A percentile compares a stretch with the other conserved stretches of the same genome.
phyloP scores from a whole-genome alignment of 495 filamentous ascomycete genomes.

The Xylaria telfairii region DNA sequence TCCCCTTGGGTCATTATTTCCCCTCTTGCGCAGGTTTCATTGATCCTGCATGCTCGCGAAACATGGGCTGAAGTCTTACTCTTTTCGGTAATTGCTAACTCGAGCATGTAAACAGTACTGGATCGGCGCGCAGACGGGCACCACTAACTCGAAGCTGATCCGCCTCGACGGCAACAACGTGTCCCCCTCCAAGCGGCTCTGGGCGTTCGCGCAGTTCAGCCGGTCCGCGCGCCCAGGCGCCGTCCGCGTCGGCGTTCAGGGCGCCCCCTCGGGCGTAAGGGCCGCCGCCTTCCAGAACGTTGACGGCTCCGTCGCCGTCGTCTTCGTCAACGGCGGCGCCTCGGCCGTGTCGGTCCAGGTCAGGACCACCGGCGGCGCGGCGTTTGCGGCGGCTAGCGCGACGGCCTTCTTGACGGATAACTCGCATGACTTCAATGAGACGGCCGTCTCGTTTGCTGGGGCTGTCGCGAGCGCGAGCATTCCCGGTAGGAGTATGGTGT shows the following conservation, averaged over 20 bases:
- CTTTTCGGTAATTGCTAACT: too few species aligned
- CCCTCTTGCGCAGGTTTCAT: too few species aligned
- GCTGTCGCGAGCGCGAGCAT: slow-evolving; percentile 29
- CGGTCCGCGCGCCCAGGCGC: slow-evolving; percentile 56
- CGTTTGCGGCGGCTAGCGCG: slow-evolving; percentile 20
- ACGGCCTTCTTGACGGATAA: slow-evolving; percentile 43
- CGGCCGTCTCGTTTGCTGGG: slow-evolving; percentile 22
- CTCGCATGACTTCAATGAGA: slow-evolving; percentile 31
- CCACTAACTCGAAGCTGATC: slow-evolving; percentile 51
- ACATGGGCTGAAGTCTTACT: too few species aligned
- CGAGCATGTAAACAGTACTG: too few species aligned
- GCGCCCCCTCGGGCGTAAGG: slow-evolving; percentile 39
- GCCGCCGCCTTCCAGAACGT: slow-evolving; percentile 54
- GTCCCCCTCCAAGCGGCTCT: slow-evolving; percentile 50
- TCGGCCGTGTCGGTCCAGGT: slow-evolving; percentile 29
- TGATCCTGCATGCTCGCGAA: too few species aligned
- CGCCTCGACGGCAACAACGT: slow-evolving; percentile 41
- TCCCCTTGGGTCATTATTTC: too few species aligned
- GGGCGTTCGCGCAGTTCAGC: slow-evolving; percentile 55
- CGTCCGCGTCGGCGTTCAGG: slow-evolving; percentile 44
- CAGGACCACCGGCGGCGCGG: slow-evolving; percentile 27
- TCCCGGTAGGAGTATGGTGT: slow-evolving; percentile 33
- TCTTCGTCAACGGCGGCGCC: slow-evolving; percentile 51
- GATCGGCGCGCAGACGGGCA: slow-evolving; percentile 53
- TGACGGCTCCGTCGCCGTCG: slow-evolving; percentile 50